These are phyloP conservation scores for Logfia minima DNA, from an alignment of 129 eudicot genomes.

Conservation along the genomic window DNA sequence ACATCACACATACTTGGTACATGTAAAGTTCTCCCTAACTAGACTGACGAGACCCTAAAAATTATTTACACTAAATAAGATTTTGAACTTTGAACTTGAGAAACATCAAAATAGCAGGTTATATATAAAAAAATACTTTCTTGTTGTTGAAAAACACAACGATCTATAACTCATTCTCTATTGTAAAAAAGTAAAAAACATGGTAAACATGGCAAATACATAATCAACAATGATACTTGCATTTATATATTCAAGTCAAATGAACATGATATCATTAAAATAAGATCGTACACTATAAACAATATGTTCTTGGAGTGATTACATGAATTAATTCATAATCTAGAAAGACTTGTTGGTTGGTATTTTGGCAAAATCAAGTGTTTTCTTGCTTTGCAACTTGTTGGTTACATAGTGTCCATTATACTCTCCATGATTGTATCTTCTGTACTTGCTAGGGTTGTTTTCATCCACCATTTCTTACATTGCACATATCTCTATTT, in stretches of 20 bases:
- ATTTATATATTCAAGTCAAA: not conserved
- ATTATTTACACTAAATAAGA: too few species aligned
- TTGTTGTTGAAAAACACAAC: too few species aligned
- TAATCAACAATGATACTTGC: not conserved
- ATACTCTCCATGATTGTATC: slow-evolving; percentile 96
- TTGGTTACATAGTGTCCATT: slow-evolving; percentile 86
- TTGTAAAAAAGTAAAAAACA: too few species aligned
- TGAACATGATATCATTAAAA: slow-evolving; percentile 19
- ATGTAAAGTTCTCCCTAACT: too few species aligned
- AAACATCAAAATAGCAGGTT: too few species aligned
- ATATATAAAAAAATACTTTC: too few species aligned
- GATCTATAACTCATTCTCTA: too few species aligned
- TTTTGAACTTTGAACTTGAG: too few species aligned
- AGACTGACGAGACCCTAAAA: too few species aligned
- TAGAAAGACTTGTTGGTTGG: slow-evolving; percentile 28
- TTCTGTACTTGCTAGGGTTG: slow-evolving; percentile 70
- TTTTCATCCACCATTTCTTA: slow-evolving; percentile 60
- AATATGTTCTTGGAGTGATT: slow-evolving; percentile 26
- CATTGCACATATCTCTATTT: slow-evolving; percentile 83
- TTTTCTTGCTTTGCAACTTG: slow-evolving; percentile 93
- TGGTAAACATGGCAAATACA: too few species aligned
- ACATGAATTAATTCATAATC: slow-evolving; percentile 13
- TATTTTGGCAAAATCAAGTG: slow-evolving; percentile 83
- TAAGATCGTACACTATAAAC: slow-evolving; percentile 28
- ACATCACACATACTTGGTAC: too few species aligned